phyloP scores from a whole-genome alignment of 1,284 basidiomycete genomes.

The Pseudozyma tsukubaensis region DNA sequence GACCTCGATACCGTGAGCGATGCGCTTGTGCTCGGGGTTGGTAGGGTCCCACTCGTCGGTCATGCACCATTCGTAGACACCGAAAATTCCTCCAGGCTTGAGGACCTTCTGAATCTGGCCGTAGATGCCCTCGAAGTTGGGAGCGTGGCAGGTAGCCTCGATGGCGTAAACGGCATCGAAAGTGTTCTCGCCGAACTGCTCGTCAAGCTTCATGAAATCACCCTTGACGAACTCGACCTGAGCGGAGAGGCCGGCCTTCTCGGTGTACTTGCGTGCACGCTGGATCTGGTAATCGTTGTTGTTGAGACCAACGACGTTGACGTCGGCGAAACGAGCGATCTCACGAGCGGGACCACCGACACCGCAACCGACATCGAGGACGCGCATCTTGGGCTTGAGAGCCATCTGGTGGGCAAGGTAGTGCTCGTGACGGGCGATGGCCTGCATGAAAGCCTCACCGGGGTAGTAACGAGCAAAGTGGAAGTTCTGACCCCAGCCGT shows the following conservation, averaged over 20 bases:
- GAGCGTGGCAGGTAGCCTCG: constrained; percentile 96
- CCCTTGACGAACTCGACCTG: constrained; percentile 76
- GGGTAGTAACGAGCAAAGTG: constrained; percentile 98
- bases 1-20: constrained; percentile 81
- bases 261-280: constrained; percentile 86
- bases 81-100: constrained; percentile 96
- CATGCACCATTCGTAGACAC: constrained; percentile 99
- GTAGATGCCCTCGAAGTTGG: constrained; percentile 94
- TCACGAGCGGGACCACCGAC: constrained; percentile 96
- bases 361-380: constrained; percentile 97
- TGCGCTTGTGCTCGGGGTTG: constrained; percentile 86
- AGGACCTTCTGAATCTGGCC: constrained; percentile 92
- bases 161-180: constrained; percentile 99
- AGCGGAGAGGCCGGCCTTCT: constrained; percentile 79
- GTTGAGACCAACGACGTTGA: constrained; percentile 87
- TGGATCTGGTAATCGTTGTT: constrained; percentile 97
- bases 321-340: constrained; percentile 91
- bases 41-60: constrained; percentile 91
- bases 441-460: constrained; percentile 86
- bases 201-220: constrained; percentile 94
- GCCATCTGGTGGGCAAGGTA: constrained; percentile 80
- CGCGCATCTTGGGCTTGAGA: constrained; percentile 85
- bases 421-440: constrained; percentile 94
- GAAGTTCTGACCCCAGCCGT: constrained; percentile 92
- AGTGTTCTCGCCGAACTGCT: constrained; percentile 90